phyloP scores from a whole-genome alignment of 1,284 basidiomycete genomes.

The Puccinia novopanici region DNA sequence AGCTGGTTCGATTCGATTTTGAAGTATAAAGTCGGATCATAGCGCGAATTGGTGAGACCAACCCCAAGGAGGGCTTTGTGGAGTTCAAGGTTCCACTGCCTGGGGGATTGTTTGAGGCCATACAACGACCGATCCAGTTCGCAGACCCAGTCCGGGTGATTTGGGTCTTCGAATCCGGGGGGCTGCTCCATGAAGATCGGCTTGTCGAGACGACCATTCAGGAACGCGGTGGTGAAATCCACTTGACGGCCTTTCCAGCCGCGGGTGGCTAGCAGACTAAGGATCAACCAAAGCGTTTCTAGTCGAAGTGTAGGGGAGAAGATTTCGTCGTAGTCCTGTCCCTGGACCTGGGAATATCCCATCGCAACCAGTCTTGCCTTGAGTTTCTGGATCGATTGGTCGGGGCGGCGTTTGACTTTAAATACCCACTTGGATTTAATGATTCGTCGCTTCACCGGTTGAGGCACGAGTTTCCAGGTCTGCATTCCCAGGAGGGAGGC shows the following conservation, averaged over 20 bases:
- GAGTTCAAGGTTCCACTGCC: not conserved
- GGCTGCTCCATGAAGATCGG: slow-evolving; percentile 7
- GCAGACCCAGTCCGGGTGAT: slow-evolving; percentile 14
- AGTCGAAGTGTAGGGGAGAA: slow-evolving; percentile 13
- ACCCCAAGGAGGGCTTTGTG: not conserved
- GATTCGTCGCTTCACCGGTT: no score
- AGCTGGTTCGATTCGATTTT: not conserved
- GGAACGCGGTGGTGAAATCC: slow-evolving; percentile 1
- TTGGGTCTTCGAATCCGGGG: not conserved
- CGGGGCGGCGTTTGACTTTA: no score
- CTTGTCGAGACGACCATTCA: not conserved
- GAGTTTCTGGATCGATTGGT: no score
- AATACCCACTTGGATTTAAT: no score
- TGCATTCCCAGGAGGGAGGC: no score
- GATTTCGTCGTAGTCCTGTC: not conserved
- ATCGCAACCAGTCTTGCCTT: no score
- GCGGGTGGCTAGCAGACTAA: no score
- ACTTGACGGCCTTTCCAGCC: no score
- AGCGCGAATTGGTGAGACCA: not conserved
- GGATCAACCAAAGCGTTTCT: not conserved
- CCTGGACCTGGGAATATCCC: no score
- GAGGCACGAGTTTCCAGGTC: no score
- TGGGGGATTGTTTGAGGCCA: not conserved
- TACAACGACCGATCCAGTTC: not conserved
- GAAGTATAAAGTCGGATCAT: slow-evolving; percentile 11